Conservation (phyloP, 306 rosid genomes). For the Citrullus mucosospermus region DNA sequence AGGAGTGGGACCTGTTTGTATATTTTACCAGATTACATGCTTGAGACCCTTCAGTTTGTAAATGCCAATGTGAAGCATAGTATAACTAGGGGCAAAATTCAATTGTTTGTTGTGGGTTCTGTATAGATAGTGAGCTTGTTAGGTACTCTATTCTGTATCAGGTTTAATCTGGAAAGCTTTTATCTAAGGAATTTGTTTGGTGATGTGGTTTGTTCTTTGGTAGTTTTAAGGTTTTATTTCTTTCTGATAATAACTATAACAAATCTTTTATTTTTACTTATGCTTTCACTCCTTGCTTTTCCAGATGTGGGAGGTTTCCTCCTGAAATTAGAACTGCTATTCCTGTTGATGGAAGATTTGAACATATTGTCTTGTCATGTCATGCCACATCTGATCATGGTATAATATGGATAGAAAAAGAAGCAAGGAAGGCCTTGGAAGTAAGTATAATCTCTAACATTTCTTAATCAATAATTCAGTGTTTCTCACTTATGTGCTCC, state of each 20-base stretch:
- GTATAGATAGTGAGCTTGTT: background rate
- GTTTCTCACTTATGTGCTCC: background rate
- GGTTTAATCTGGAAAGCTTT: background rate
- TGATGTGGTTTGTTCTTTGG: background rate
- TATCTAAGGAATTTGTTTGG: background rate
- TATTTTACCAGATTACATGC: background rate
- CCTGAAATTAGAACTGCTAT: slow-evolving; percentile 93
- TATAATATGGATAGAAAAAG: slow-evolving; percentile 83
- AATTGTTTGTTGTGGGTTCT: background rate
- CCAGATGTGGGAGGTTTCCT: slow-evolving; percentile 97
- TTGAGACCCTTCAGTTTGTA: background rate
- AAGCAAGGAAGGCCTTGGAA: slow-evolving; percentile 75
- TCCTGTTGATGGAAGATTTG: slow-evolving; percentile 99
- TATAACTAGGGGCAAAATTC: background rate
- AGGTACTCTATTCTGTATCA: background rate
- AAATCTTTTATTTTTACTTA: slow-evolving; percentile 8
- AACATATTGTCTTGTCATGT: slow-evolving; percentile 91
- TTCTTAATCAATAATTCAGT: background rate
- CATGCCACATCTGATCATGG: slow-evolving; percentile 80
- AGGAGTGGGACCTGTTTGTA: background rate
- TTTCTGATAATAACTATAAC: background rate
- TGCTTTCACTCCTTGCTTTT: slow-evolving; percentile 9
- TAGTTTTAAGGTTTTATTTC: background rate
- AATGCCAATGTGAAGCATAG: background rate
- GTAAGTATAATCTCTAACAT: slow-evolving; percentile 35